Base-by-base conservation (phyloP, 345 rosid genomes). In the Theobroma cacao region DNA sequence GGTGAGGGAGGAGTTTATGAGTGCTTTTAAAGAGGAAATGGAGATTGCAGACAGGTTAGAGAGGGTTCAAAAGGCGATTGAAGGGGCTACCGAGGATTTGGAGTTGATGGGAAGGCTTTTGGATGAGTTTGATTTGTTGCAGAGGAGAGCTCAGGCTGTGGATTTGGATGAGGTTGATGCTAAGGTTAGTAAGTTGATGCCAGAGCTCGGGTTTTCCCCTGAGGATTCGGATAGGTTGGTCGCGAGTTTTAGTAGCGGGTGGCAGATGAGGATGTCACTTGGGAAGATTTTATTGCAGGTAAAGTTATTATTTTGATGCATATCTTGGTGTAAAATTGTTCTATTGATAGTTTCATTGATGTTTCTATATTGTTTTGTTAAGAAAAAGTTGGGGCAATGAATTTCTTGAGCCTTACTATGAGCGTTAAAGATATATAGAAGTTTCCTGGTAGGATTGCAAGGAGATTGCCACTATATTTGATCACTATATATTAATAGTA, bases 231-330 rank as follows among this genome's bases (percentile, higher is more conserved):
- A 93, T 85, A 90, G 99, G 86, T 87, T 95, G 82, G 99, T 95
- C 12, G 99, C 98, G 7, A 91, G 96, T 0, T 95, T 93, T 78
- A 95, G 99, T 64, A 84, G 99, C 73, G 99, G 99, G 10, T 95
- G 99, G 99, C 98, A 95, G 85, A 95, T 95, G 99, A 92, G 99
- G 85, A 95, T 95, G 90, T 93, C 97, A 13, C 96, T 95, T 65
- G 99, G 99, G 72, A 95, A 95, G 91, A 95, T 95, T 76, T 83
- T 95, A 84, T 85, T 95, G 83, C 98, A 95, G 99, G 99, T 93
- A 86, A 56, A 66, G 8, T 55, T 72, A 38, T 14, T 47, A 41
- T 24, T 48, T 77, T 67, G 17, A 6, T 63, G 15, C 62, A 52
- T 78, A 40, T 26, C 22, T n/a, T 67, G 17, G 0, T 30, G 22